These are phyloP conservation scores for Puccinellia tenuiflora DNA, from an alignment of 176 grass and related monocot genomes.

Conservation along the genomic window DNA sequence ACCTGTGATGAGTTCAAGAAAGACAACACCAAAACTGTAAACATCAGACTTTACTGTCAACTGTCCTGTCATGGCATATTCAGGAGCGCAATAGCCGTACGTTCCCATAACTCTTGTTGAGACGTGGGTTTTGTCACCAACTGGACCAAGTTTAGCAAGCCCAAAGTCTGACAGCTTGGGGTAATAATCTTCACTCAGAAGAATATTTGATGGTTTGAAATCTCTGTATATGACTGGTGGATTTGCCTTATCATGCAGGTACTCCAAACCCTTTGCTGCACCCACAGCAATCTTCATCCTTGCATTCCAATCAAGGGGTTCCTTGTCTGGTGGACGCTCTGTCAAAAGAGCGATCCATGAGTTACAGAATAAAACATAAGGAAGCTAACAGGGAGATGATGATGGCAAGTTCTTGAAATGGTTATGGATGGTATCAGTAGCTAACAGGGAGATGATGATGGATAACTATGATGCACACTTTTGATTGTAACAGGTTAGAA, in stretches of 20 bases:
- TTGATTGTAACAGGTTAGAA: background rate
- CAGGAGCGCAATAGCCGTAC: conserved; percentile 97
- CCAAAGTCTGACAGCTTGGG: conserved; percentile 97
- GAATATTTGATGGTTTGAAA: conserved; percentile 98
- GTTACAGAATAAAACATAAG: conserved; percentile 23
- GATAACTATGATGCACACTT: background rate
- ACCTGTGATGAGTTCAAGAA: conserved; percentile 94
- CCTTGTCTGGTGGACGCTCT: conserved; percentile 67
- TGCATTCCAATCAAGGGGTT: conserved; percentile 89
- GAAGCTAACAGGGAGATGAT: too few relatives aligned
- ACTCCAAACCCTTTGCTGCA: conserved; percentile 91
- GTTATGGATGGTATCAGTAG: background rate
- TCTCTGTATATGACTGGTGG: conserved; percentile 97
- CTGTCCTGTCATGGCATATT: conserved; percentile 99
- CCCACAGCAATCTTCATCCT: conserved; percentile 94
- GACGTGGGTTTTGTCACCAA: conserved; percentile 96
- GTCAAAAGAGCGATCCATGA: conserved; percentile 11
- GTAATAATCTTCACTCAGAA: conserved; percentile 73
- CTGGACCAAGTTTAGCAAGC: conserved; percentile 97
- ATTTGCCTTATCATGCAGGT: conserved; percentile 89
- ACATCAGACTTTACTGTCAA: conserved; percentile 95
- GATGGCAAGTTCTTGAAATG: conserved; percentile 9
- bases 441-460: background rate
- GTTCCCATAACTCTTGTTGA: conserved; percentile 99
- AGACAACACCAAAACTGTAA: conserved; percentile 98